Percentiles rank a stretch among this genome's conserved stretches.
Evolutionary conservation across 2,329 filamentous ascomycete species (phyloP).

Genomic region (Berkeleyomyces rouxiae): DNA sequence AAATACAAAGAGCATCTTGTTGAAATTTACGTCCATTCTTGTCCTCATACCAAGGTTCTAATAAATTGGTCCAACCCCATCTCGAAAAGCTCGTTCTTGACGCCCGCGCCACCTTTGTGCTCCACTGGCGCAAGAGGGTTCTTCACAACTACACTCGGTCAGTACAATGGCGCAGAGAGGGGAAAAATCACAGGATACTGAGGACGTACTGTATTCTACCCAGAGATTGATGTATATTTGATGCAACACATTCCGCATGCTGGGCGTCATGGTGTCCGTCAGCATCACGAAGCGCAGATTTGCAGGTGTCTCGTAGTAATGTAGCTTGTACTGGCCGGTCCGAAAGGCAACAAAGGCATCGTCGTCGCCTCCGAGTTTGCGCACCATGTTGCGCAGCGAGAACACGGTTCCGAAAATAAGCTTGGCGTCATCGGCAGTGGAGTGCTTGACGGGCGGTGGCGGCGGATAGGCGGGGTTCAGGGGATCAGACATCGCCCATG

Average conservation of each 20-base stretch:
- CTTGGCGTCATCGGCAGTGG: constrained; percentile 67
- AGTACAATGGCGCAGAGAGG: not conserved
- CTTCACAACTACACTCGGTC: constrained; percentile 40
- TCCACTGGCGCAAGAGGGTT: constrained; percentile 53
- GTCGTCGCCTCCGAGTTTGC: constrained; percentile 83
- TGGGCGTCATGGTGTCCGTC: constrained; percentile 75
- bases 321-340: constrained; percentile 90
- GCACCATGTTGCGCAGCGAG: constrained; percentile 88
- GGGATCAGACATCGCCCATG: constrained; percentile 46
- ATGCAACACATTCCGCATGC: constrained; percentile 85
- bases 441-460: constrained; percentile 14
- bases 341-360: constrained; percentile 91
- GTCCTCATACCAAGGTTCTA: constrained; percentile 29
- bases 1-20: not conserved
- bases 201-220: constrained; percentile 67
- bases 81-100: constrained; percentile 55
- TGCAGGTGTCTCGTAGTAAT: constrained; percentile 96
- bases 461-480: constrained; percentile 20
- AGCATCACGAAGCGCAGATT: constrained; percentile 94
- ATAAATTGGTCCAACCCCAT: constrained; percentile 64
- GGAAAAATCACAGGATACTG: not conserved
- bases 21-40: constrained; percentile 26
- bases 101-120: constrained; percentile 51
- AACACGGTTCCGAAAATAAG: constrained; percentile 95
- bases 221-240: constrained; percentile 98